These are phyloP conservation scores for Parathielavia hyrcaniae DNA, from an alignment of 495 filamentous ascomycete species.

Conservation along the genomic window DNA sequence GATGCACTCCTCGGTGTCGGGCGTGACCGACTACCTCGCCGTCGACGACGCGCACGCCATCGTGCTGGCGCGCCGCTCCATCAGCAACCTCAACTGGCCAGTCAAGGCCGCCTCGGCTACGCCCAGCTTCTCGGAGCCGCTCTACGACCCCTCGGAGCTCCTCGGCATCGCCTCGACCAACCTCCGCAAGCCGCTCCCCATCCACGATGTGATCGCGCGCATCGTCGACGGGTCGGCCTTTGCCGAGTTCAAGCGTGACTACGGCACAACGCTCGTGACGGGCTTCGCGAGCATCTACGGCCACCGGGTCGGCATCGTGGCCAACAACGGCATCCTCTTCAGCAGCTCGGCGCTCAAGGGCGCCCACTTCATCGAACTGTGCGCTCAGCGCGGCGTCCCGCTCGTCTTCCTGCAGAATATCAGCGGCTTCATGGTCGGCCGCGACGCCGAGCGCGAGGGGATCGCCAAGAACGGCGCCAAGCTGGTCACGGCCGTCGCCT, in stretches of 20 bases:
- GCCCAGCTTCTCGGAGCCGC: constrained; percentile 53
- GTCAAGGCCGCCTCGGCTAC: constrained; percentile 18
- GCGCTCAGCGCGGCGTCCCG: constrained; percentile 80
- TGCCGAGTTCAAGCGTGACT: constrained; percentile 90
- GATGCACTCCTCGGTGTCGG: constrained; percentile 82
- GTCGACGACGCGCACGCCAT: constrained; percentile 92
- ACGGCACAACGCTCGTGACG: constrained; percentile 84
- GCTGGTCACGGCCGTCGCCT: constrained; percentile 91
- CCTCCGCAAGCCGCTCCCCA: constrained; percentile 72
- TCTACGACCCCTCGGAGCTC: constrained; percentile 77
- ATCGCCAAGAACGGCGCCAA: constrained; percentile 99
- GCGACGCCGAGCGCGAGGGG: constrained; percentile 84
- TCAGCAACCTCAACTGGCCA: constrained; percentile 86
- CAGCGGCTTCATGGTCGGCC: constrained; percentile 94
- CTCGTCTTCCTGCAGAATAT: constrained; percentile 96
- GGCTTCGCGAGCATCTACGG: constrained; percentile 90
- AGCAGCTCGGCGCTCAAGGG: constrained; percentile 85
- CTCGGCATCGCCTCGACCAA: constrained; percentile 85
- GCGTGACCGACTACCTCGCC: constrained; percentile 95
- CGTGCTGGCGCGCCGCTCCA: constrained; percentile 73
- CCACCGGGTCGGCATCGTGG: constrained; percentile 85
- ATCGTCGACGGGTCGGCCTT: constrained; percentile 90
- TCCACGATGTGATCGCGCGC: constrained; percentile 86
- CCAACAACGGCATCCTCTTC: constrained; percentile 98
- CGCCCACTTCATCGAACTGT: constrained; percentile 97